Conservation (phyloP, 352 stramenopile species). For the Blastocystis sp. region DNA sequence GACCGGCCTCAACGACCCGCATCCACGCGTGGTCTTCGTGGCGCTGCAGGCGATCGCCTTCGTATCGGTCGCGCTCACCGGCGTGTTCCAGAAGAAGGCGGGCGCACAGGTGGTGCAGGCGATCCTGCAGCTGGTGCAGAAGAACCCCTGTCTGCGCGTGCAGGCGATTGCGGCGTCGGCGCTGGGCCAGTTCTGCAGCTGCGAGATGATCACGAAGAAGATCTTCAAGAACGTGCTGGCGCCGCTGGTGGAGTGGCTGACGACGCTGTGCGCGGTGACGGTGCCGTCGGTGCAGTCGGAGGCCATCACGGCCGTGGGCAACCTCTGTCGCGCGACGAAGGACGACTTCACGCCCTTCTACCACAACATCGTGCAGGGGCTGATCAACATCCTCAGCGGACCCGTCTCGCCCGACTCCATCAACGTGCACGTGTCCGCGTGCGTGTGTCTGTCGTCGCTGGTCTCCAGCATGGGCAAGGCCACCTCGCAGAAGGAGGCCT, state of each 20-base stretch:
- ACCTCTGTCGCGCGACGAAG: conserved; percentile 4
- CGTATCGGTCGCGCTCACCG: conserved; percentile 7
- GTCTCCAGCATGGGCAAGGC: not conserved
- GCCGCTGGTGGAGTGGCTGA: not conserved
- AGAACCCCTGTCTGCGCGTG: conserved; percentile 6
- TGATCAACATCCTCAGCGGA: not conserved
- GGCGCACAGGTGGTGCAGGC: conserved; percentile 8
- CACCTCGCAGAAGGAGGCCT: not conserved
- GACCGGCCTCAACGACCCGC: not conserved
- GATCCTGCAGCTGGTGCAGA: conserved; percentile 8
- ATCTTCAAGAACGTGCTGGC: conserved; percentile 16
- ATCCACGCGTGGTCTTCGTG: conserved; percentile 6
- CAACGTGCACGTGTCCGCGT: conserved; percentile 31
- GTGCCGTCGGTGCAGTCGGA: conserved; percentile 12
- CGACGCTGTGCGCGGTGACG: not conserved
- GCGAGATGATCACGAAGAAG: conserved; percentile 38
- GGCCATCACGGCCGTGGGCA: conserved; percentile 1
- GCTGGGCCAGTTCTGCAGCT: conserved; percentile 15
- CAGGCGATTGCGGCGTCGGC: conserved; percentile 18
- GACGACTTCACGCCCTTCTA: conserved; percentile 30
- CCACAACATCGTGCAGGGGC: conserved; percentile 5
- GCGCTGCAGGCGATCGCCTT: conserved; percentile 17
- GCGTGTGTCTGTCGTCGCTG: conserved; percentile 15
- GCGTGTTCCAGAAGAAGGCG: conserved; percentile 26
- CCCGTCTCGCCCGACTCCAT: not conserved